Base-by-base conservation (phyloP, 2,329 filamentous ascomycete species). In the Aspergillus glaucus region DNA sequence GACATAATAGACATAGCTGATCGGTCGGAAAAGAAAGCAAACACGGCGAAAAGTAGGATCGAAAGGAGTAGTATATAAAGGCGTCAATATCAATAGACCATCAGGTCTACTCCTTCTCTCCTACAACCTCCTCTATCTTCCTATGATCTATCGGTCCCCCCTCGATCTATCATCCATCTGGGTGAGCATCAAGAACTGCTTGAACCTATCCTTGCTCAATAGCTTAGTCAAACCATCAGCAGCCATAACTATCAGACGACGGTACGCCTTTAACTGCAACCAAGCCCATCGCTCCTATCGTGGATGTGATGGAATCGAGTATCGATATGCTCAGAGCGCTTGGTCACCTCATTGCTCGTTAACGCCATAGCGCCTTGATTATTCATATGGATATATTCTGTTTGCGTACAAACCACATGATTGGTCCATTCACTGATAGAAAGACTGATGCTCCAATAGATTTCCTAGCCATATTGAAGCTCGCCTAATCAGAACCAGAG, bases 261-360 rank as follows among this genome's bases (percentile, higher is more conserved):
- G 14, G 44, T 44, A 45, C 22, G 24, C 22, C 42, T 21, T 28
- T 26, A 5, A 44, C 24, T 3, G 12, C 14, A 2, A 42, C 5
- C 21, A 42, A 5, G 52, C 52, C 45, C 24, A 26, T 54, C 48
- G 42, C 19, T 44, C n/a, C 22, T 28, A 21, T 36, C 43, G 4
- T 28, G 14, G 19, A 34, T 36, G 6, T 30, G n/a, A 32, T 45
- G 43, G n/a, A n/a, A n/a, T n/a, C n/a, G n/a, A n/a, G n/a, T n/a
- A n/a, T n/a, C n/a, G n/a, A n/a, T n/a, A n/a, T 45, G 43, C 28
- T 45, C 36, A 4, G 28, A 32, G 7, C 43, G 28, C 28, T 41
- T 41, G 10, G 17, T 41, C 14, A 10, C 19, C 10, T 41, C 37
- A 22, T 12, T 41, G 17, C 15, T 41, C 4, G 37, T 41, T 9